Evolutionary conservation across 2,329 filamentous ascomycete species (phyloP), one percentile per base, ranked within the genome.

Genomic region (Ustilaginoidea virens): DNA sequence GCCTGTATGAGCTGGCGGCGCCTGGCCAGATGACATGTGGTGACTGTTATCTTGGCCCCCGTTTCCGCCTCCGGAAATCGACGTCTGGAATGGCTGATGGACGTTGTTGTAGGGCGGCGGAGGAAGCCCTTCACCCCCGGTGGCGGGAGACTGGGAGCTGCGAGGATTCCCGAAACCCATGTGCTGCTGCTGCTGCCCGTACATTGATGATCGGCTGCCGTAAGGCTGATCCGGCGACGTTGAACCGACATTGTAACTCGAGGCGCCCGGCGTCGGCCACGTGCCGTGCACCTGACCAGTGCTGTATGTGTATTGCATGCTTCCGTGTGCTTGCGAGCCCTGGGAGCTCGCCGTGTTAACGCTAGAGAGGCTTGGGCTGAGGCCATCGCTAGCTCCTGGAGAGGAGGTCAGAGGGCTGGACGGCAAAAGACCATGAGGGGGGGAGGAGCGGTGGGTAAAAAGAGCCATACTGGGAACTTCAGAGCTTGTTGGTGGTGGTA

Each of bases 61-160:
- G 18, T 55, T 51, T 12, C 65, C 61, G 30, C 67, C 45, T 17
- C 38, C 38, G 8, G 66, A 62, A 45, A 74, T 63, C 12, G 69
- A 57, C 39, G 68, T 66, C 35, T 73, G 64, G 47, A 76, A 82
- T 19, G 73, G 61, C 25, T 74, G 67, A 35, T 77, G 63, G 39
- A 74, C 71, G 36, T 71, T 60, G 37, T 80, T 75, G 52, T 76
- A 82, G 5, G 75, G 66, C 34, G 77, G 71, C 31, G 69, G 62
- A 35, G 78, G 67, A 31, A 86, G 58, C 27, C 63, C 64, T 45
- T 82, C 72, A 27, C 59, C 61, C 17, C 62, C 58, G 6, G 68
- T 63, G 7, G 58, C 49, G 10, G 78, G 75, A 15, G 53, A 54
- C 29, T 49, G 50, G 4, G 53, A 49, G 36, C 41, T 49, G 31